Conservation (phyloP, 2,329 filamentous ascomycete species). For the Apiospora hydei region DNA sequence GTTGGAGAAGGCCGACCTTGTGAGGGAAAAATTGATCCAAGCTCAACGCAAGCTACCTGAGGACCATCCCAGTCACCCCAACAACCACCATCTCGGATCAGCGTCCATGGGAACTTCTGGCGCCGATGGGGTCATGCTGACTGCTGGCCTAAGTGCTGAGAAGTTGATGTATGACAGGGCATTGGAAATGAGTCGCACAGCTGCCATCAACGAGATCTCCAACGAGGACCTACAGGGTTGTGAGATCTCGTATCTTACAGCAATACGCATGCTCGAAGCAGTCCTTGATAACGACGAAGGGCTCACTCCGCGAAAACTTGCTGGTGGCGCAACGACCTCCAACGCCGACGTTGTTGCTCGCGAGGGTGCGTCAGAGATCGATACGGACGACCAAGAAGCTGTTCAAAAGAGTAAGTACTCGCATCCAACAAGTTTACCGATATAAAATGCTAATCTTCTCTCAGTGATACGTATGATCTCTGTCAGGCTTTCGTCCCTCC, state of each 20-base stretch:
- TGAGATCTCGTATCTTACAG: constrained; percentile 91
- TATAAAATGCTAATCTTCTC: constrained; percentile 41
- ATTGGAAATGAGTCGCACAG: constrained; percentile 93
- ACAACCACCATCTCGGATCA: constrained; percentile 71
- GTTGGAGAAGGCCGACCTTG: constrained; percentile 92
- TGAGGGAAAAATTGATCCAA: constrained; percentile 86
- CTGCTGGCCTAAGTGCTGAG: constrained; percentile 89
- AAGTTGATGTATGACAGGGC: constrained; percentile 98
- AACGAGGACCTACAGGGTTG: constrained; percentile 88
- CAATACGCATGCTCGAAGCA: constrained; percentile 93
- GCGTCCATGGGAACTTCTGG: constrained; percentile 67
- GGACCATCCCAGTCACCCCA: constrained; percentile 86
- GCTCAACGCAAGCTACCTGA: constrained; percentile 84
- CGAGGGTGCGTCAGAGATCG: constrained; percentile 58
- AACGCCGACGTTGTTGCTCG: constrained; percentile 49
- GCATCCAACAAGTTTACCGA: background rate
- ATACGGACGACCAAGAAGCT: constrained; percentile 75
- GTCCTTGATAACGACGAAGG: constrained; percentile 85
- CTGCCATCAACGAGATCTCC: constrained; percentile 94
- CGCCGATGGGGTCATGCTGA: constrained; percentile 82
- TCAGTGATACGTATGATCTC: constrained; percentile 70
- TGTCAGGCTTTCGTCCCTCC: constrained; percentile 61
- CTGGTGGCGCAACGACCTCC: constrained; percentile 34
- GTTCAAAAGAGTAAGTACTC: constrained; percentile 73
- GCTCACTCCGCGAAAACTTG: constrained; percentile 43